phyloP scores from a whole-genome alignment of 2,329 filamentous ascomycete genomes.

The Reticulascus tulasneorum region DNA sequence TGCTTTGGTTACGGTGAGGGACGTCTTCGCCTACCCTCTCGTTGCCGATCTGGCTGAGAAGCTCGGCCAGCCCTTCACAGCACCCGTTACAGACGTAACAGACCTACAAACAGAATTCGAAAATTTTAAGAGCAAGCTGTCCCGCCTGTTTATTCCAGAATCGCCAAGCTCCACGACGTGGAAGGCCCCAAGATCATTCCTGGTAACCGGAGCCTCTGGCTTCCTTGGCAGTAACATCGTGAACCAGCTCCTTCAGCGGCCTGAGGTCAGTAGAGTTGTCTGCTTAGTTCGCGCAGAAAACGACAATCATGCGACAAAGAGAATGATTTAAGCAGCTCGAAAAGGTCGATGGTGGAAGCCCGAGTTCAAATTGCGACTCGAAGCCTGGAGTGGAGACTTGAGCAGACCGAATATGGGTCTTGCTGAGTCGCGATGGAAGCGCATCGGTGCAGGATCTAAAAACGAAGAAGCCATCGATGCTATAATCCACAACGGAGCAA shows the following conservation, averaged over 20 bases:
- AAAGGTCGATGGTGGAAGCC: slow-evolving; percentile 11
- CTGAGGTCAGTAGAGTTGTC: slow-evolving; percentile 2
- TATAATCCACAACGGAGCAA: slow-evolving; percentile 2
- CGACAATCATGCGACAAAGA: slow-evolving; percentile 2
- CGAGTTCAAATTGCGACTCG: slow-evolving; percentile 1
- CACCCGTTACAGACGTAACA: no score
- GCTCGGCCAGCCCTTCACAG: no score
- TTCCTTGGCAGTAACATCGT: slow-evolving; percentile 8
- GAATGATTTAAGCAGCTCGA: slow-evolving; percentile 9
- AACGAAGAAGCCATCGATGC: neutral
- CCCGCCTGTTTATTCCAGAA: no score
- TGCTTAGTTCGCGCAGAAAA: slow-evolving; percentile 11
- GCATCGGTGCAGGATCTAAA: slow-evolving; percentile 8
- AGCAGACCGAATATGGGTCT: slow-evolving; percentile 4
- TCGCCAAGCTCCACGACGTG: no score
- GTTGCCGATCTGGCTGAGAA: no score
- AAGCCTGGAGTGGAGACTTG: slow-evolving; percentile 16
- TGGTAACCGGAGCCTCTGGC: slow-evolving; percentile 5
- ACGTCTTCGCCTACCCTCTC: no score
- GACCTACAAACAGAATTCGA: no score
- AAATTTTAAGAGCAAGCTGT: no score
- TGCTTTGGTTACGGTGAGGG: no score
- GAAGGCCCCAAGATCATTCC: no score
- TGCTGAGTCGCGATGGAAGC: neutral
- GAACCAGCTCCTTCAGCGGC: neutral